These are phyloP conservation scores for Lanmaoa rubissima DNA, from an alignment of 768 basidiomycete genomes.

Conservation along the genomic window DNA sequence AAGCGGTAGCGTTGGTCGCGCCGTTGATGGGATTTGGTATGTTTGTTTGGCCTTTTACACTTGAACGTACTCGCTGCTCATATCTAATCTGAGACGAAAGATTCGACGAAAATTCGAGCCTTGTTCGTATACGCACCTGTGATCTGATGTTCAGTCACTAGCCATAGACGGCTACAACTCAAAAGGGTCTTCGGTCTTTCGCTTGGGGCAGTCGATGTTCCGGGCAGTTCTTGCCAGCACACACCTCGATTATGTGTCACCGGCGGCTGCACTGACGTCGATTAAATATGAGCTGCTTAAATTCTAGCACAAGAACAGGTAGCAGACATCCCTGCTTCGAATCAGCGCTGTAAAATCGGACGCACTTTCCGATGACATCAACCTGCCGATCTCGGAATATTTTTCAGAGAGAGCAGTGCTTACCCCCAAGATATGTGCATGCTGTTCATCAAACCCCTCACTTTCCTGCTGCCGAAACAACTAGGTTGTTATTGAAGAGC, in stretches of 20 bases:
- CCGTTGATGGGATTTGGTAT: no score
- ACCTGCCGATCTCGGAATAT: not conserved
- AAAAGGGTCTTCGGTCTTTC: not conserved
- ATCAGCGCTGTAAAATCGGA: not conserved
- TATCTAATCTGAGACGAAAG: not conserved
- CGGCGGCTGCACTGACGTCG: no score
- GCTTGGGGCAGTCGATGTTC: not conserved
- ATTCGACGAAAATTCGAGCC: not conserved
- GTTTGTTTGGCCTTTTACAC: not conserved
- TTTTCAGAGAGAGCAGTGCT: not conserved
- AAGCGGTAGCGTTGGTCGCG: not conserved
- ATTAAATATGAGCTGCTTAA: no score
- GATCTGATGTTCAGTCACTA: not conserved
- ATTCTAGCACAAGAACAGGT: no score
- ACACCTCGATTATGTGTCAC: no score
- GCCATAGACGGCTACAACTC: not conserved
- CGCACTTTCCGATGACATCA: not conserved
- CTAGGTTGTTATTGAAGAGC: not conserved
- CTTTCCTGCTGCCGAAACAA: not conserved
- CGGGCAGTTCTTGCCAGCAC: no score
- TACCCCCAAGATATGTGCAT: no score
- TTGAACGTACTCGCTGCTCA: not conserved
- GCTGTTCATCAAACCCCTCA: not conserved
- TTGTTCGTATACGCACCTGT: not conserved
- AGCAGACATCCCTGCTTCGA: not conserved